phyloP scores from a whole-genome alignment of 192 early-diverging fungal species.

The Coemansia sp. region DNA sequence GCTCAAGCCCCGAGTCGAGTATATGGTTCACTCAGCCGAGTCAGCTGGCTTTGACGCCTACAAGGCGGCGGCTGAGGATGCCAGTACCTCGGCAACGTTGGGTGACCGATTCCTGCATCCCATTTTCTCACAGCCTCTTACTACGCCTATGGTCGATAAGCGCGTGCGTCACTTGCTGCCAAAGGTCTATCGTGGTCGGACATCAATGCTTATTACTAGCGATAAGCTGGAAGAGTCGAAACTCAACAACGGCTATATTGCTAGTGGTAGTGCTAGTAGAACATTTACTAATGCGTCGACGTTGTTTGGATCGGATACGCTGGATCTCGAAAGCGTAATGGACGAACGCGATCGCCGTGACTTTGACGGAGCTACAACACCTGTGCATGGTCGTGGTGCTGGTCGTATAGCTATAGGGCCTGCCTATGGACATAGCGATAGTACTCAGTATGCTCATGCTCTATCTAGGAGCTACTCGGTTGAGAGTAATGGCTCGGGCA shows the following conservation, averaged over 20 bases:
- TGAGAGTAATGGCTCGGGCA: conserved; percentile 27
- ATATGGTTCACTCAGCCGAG: conserved; percentile 55
- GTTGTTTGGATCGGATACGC: conserved; percentile 37
- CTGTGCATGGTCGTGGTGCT: conserved; percentile 11
- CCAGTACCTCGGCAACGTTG: conserved; percentile 37
- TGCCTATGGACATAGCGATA: neutral
- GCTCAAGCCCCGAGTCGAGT: conserved; percentile 62
- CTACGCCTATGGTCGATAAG: conserved; percentile 71
- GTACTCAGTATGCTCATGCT: conserved; percentile 6
- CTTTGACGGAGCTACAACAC: conserved; percentile 52
- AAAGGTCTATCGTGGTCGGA: conserved; percentile 61
- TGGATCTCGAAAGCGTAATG: conserved; percentile 47
- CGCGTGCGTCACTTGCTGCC: conserved; percentile 66
- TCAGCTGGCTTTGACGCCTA: conserved; percentile 37
- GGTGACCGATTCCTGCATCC: conserved; percentile 70
- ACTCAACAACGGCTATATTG: neutral
- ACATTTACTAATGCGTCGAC: conserved; percentile 45
- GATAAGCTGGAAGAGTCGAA: neutral
- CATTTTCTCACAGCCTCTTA: conserved; percentile 61
- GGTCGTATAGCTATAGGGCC: neutral
- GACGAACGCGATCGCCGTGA: conserved; percentile 54
- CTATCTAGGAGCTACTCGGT: conserved; percentile 42
- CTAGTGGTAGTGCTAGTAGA: conserved; percentile 15
- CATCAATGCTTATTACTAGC: conserved; percentile 18
- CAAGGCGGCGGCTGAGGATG: conserved; percentile 26